A percentile compares a stretch with the other conserved stretches of the same genome.
Evolutionary conservation across 2,329 filamentous ascomycete species (phyloP).

Genomic region (Penicillium crustosum): DNA sequence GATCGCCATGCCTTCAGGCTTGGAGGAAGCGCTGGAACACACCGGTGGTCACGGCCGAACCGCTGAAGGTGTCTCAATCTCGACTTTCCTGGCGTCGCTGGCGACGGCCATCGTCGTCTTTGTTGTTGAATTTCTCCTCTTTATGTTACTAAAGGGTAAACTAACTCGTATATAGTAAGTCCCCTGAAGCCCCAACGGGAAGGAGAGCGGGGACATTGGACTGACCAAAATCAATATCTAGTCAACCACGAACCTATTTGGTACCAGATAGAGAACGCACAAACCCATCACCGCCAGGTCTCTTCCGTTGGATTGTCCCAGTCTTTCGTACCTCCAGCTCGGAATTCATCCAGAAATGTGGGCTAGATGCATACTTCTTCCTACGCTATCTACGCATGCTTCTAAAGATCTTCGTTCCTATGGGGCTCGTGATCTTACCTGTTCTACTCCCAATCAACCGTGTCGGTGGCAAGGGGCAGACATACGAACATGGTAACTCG

Average conservation of each 20-base stretch:
- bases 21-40: slow-evolving; percentile 38
- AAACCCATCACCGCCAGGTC: slow-evolving; percentile 64
- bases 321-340: slow-evolving; percentile 70
- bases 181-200: background rate
- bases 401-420: slow-evolving; percentile 86
- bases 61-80: slow-evolving; percentile 39
- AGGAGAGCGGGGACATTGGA: background rate
- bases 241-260: slow-evolving; percentile 80
- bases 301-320: slow-evolving; percentile 55
- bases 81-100: slow-evolving; percentile 65
- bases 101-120: slow-evolving; percentile 64
- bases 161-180: slow-evolving; percentile 79
- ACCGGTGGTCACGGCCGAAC: slow-evolving; percentile 38
- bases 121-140: slow-evolving; percentile 63
- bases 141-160: slow-evolving; percentile 74
- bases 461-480: slow-evolving; percentile 64
- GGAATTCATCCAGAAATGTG: slow-evolving; percentile 91
- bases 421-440: slow-evolving; percentile 74
- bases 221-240: slow-evolving; percentile 35
- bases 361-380: slow-evolving; percentile 96
- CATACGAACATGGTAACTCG: slow-evolving; percentile 45
- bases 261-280: slow-evolving; percentile 83
- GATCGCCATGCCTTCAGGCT: slow-evolving; percentile 27
- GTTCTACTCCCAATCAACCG: slow-evolving; percentile 85
- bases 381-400: slow-evolving; percentile 84